Evolutionary conservation across 352 stramenopile species (phyloP), one percentile per base, ranked within the genome.

Genomic region (Phytophthora ramorum): DNA sequence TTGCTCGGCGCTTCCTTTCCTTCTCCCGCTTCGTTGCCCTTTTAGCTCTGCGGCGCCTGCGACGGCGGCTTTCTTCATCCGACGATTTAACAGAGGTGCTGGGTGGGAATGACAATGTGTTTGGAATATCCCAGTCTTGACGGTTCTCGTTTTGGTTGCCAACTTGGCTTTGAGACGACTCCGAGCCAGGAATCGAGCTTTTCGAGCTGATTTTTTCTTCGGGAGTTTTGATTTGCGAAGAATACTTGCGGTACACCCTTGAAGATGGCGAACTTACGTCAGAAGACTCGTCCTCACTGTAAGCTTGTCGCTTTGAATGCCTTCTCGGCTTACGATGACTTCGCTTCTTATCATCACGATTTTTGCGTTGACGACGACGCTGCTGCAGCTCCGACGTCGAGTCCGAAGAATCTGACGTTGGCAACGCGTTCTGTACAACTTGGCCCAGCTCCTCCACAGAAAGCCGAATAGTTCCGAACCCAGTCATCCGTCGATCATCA

Each of bases 351-450:
- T 62, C 26, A 8, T 57, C 24, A 9, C 40, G 20, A n/a, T 47
- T 19, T 55, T 60, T 74, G 17, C 54, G 60, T 12, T 12, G 13
- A 24, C 34, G 49, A 3, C 38, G 66, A 57, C 22, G 51, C 22
- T 13, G 45, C 17, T 69, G 62, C 28, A 75, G 46, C 17, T 77
- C 65, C 10, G 69, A 71, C 0, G 65, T 60, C 8, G 67, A 73
- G 35, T 83, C 74, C 0, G 77, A 85, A 22, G 72, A 75, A 24
- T 80, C 68, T 1, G 69, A 76, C 0, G 68, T 66, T 12, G 74
- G 77, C 3, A 85, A 34, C 1, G 72, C 74, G 13, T 85, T 72
- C 7, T 78, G 62, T 7, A 73, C 63, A 28, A 81, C 77, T 51
- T 57, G 41, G 2, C 66, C 35, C 12, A 71, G n/a, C 0, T 71